A percentile compares a stretch with the other conserved stretches of the same genome.
Conservation (phyloP, 441 rosid genomes). For the Flueggea neowawraea region DNA sequence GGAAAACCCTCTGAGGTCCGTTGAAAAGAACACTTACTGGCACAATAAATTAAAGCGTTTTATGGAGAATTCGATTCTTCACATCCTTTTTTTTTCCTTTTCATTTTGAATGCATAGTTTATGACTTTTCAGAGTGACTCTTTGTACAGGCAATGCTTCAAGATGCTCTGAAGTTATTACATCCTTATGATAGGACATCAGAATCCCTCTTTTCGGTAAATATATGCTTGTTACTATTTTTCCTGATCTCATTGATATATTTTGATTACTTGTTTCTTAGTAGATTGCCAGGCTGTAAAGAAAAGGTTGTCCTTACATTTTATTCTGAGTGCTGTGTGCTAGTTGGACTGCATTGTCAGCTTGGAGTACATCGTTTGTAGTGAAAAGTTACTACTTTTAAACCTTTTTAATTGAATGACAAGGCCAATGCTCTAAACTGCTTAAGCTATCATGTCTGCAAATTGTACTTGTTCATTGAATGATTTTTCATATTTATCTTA, state of each 20-base stretch:
- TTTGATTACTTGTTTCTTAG: neutral
- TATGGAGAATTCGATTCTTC: neutral
- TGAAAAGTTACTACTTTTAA: no score
- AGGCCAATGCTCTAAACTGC: neutral
- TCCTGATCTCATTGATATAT: slow-evolving; percentile 12
- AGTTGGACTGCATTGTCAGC: no score
- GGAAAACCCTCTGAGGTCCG: slow-evolving; percentile 84
- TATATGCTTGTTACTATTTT: slow-evolving; percentile 9
- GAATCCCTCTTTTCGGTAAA: slow-evolving; percentile 80
- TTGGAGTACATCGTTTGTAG: no score
- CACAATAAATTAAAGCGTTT: no score
- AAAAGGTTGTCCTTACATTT: neutral
- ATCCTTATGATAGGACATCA: slow-evolving; percentile 84
- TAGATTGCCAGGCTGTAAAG: no score
- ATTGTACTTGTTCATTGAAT: neutral
- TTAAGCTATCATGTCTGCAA: neutral
- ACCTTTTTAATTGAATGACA: no score
- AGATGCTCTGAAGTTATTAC: slow-evolving; percentile 61
- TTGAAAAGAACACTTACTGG: neutral
- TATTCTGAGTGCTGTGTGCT: neutral
- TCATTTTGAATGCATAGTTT: slow-evolving; percentile 12
- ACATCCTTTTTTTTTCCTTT: slow-evolving; percentile 16
- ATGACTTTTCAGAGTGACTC: slow-evolving; percentile 41
- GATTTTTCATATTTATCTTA: slow-evolving; percentile 2
- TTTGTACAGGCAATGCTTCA: slow-evolving; percentile 42